Evolutionary conservation across 768 basidiomycete genomes (phyloP).

Genomic region (Amanita rimosa): DNA sequence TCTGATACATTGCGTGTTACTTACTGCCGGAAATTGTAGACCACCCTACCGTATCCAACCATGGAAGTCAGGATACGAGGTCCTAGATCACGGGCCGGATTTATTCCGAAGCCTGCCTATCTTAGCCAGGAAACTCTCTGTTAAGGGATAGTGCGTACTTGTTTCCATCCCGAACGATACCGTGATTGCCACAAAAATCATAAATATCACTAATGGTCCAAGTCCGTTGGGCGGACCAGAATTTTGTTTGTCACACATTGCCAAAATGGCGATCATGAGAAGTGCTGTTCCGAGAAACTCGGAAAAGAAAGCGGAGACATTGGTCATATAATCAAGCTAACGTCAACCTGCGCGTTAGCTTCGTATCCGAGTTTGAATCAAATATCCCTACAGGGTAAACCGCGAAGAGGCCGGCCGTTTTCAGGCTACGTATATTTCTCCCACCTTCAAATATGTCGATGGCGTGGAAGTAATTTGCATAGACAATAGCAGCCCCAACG

Average conservation of each 20-base stretch:
- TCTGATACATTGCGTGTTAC: conserved; percentile 12
- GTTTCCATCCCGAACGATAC: conserved; percentile 57
- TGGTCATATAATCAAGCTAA: conserved; percentile 28
- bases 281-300: conserved; percentile 54
- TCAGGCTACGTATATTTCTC: conserved; percentile 36
- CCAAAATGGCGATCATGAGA: conserved; percentile 45
- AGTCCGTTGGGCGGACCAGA: conserved; percentile 36
- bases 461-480: conserved; percentile 61
- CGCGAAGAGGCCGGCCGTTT: conserved; percentile 45
- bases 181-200: conserved; percentile 47
- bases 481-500: conserved; percentile 47
- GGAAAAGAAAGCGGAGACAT: conserved; percentile 28
- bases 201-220: conserved; percentile 45
- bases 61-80: conserved; percentile 57
- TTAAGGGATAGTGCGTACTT: conserved; percentile 12
- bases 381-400: conserved; percentile 43
- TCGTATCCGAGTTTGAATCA: background rate
- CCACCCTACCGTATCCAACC: conserved; percentile 50
- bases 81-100: conserved; percentile 36
- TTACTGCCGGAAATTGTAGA: conserved; percentile 28
- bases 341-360: background rate
- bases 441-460: conserved; percentile 59
- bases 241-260: conserved; percentile 42
- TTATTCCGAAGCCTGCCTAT: conserved; percentile 24
- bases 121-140: background rate